Evolutionary conservation across 306 rosid species (phyloP), one percentile per base, ranked within the genome.

Genomic region (Herpetospermum pedunculosum): DNA sequence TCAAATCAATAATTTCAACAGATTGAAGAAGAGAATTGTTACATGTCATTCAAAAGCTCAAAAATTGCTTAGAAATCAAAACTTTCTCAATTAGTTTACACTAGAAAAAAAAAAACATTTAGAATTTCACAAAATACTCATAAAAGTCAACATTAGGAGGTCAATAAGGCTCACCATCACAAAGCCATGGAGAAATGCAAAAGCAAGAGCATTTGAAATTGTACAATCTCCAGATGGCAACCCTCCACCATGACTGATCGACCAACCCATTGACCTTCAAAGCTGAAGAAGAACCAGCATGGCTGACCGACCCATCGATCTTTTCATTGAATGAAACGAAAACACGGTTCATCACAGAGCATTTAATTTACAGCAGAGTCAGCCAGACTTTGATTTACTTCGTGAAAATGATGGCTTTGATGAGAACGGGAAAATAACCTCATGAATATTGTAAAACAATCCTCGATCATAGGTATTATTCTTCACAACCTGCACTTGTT

Each of bases 391-490:
- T 25, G 79, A 48, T 84, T 93, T 93, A 58, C 83, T 77, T 76
- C 4, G 74, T 1, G 53, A 54, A 76, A 83, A 78, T 9, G 87
- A 77, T 8, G 71, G 72, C 71, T 92, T 88, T 52, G 84, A 80
- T 3, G 97, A 94, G 35, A 77, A 64, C 75, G 97, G 98, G 34
- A 77, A 81, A 76, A 91, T 62, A 65, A 91, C 79, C 87, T 94
- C 97, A 21, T 34, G 62, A 79, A 84, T 57, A 76, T 94, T 94
- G 81, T 72, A 85, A 46, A 91, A 35, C 64, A 84, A 81, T 41
- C 98, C 97, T 78, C 75, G 83, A 69, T 94, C 84, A 10, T 91
- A 94, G 12, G 82, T 64, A 85, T 94, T 94, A 63, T 89, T 88
- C 83, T 84, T 88, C 38, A 78, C 85, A 48, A 77, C 83, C 63